A percentile compares a stretch with the other conserved stretches of the same genome.
These are phyloP conservation scores for Rutstroemia sp. DNA, from an alignment of 2,329 filamentous ascomycete genomes.

Conservation along the genomic window DNA sequence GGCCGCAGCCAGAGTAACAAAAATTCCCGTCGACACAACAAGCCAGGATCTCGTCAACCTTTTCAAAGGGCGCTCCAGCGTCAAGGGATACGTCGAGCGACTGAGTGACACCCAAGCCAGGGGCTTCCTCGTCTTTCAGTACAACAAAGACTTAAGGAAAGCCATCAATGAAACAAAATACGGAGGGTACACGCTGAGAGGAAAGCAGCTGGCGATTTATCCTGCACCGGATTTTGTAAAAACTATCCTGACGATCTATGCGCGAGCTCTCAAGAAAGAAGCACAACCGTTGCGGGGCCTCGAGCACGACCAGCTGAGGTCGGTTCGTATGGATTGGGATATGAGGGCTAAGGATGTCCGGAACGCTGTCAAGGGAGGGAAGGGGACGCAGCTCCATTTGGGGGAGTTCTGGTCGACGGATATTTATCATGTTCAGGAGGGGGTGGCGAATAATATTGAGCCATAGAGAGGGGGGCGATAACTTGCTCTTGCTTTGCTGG, in stretches of 20 bases:
- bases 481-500: no score
- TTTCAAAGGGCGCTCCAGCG: neutral
- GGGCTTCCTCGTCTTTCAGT: no score
- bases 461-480: neutral
- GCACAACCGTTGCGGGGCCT: neutral
- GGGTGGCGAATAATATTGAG: neutral
- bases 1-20: neutral
- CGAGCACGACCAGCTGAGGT: neutral
- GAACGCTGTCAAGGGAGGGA: no score
- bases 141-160: neutral
- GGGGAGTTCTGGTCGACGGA: conserved; percentile 7
- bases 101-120: accelerated
- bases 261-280: neutral
- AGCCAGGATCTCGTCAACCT: neutral
- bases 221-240: no score
- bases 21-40: neutral
- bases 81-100: neutral
- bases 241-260: no score
- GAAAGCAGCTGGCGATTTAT: no score
- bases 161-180: neutral
- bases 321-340: no score
- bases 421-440: neutral
- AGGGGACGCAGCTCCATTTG: neutral
- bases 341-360: no score
- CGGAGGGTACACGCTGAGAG: no score